phyloP scores from a whole-genome alignment of 106 monocot genomes.

The Posidonia australis region DNA sequence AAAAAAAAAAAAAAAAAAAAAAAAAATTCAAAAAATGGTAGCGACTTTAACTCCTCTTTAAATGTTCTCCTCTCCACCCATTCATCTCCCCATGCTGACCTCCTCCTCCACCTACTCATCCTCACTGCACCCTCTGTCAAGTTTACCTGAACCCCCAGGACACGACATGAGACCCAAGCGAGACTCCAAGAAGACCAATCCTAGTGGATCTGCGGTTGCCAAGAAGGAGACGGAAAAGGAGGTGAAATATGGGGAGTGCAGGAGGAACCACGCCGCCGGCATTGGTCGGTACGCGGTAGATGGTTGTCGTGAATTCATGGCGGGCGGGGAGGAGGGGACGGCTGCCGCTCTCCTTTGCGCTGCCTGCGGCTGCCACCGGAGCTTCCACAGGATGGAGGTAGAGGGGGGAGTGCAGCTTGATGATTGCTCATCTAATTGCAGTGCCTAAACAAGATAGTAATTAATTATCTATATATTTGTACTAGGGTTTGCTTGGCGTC shows the following conservation, averaged over 20 bases:
- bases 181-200: not conserved
- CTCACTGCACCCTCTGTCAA: not conserved
- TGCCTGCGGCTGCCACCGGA: conserved; percentile 26
- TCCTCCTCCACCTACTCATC: not conserved
- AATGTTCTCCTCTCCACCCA: too few relatives aligned
- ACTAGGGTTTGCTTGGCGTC: too few relatives aligned
- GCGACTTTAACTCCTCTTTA: too few relatives aligned
- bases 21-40: too few relatives aligned
- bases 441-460: not conserved
- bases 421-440: conserved; percentile 1
- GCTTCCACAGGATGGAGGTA: conserved; percentile 16
- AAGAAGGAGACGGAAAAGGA: conserved; percentile 5
- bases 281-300: conserved; percentile 19
- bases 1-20: too few relatives aligned
- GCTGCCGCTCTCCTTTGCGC: conserved; percentile 12
- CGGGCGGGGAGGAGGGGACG: conserved; percentile 12
- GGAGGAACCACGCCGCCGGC: conserved; percentile 21
- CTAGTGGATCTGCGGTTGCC: too few relatives aligned
- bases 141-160: not conserved
- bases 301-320: conserved; percentile 22
- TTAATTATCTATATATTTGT: too few relatives aligned
- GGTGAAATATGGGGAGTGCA: conserved; percentile 19
- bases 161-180: not conserved
- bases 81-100: too few relatives aligned
- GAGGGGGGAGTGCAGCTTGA: not conserved